These are phyloP conservation scores for Saturnispora kantuleensis DNA, from an alignment of 805 yeast genomes.

Conservation along the genomic window DNA sequence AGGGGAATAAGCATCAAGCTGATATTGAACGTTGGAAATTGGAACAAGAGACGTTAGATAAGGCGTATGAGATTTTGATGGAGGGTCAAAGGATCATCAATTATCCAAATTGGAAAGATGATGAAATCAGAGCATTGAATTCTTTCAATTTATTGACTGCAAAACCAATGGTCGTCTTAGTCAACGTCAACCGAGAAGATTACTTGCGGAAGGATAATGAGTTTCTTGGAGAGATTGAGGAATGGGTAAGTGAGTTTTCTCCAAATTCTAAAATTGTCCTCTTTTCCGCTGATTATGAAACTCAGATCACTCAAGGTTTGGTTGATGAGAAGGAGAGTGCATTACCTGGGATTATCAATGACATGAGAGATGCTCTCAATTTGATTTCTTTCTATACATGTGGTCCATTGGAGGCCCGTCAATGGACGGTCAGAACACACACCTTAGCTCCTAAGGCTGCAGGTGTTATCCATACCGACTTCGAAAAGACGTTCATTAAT, in stretches of 20 bases:
- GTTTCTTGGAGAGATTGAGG: slow-evolving; percentile 68
- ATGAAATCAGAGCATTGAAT: slow-evolving; percentile 89
- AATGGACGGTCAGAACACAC: slow-evolving; percentile 92
- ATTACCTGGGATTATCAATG: slow-evolving; percentile 73
- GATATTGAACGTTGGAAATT: slow-evolving; percentile 62
- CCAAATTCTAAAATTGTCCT: slow-evolving; percentile 49
- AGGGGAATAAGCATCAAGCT: slow-evolving; percentile 73
- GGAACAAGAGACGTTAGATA: slow-evolving; percentile 70
- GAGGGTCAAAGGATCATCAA: slow-evolving; percentile 84
- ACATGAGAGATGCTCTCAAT: slow-evolving; percentile 80
- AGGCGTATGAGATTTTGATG: slow-evolving; percentile 67
- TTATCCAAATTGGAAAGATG: slow-evolving; percentile 67
- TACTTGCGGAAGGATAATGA: slow-evolving; percentile 83
- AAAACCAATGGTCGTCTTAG: slow-evolving; percentile 87
- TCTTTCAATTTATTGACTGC: slow-evolving; percentile 82
- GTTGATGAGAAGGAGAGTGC: slow-evolving; percentile 40
- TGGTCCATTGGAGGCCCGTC: slow-evolving; percentile 94
- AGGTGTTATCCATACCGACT: slow-evolving; percentile 93
- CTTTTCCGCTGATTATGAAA: slow-evolving; percentile 27
- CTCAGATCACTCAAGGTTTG: slow-evolving; percentile 14
- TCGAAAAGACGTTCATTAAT: slow-evolving; percentile 87
- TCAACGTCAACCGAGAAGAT: slow-evolving; percentile 84
- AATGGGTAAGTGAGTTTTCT: slow-evolving; percentile 83
- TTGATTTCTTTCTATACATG: slow-evolving; percentile 92
- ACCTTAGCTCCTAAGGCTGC: slow-evolving; percentile 98